A percentile compares a stretch with the other conserved stretches of the same genome.
Conservation (phyloP, 495 filamentous ascomycete genomes). For the Polyplosphaeria fusca region DNA sequence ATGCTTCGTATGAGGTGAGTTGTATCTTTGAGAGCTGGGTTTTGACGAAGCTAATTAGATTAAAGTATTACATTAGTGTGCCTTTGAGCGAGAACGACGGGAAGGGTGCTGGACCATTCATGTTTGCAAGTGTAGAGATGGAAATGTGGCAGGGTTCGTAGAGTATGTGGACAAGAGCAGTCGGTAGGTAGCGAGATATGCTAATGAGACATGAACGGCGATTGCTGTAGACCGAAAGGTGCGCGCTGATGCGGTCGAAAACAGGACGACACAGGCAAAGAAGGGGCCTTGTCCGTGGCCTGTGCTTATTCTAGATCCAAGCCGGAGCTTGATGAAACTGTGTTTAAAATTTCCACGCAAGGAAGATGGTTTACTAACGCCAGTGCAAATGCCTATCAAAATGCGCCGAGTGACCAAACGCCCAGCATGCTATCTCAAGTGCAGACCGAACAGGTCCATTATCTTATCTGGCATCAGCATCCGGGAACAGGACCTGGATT, state of each 20-base stretch:
- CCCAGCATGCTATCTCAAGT: not conserved
- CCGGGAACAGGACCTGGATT: slow-evolving; percentile 39
- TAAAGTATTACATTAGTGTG: slow-evolving; percentile 30
- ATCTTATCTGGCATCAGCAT: slow-evolving; percentile 15
- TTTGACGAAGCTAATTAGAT: not conserved
- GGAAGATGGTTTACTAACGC: no score
- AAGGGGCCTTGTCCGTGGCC: no score
- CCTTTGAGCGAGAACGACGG: slow-evolving; percentile 24
- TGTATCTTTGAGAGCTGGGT: not conserved
- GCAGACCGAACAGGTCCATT: not conserved
- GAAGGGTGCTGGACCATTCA: slow-evolving; percentile 31
- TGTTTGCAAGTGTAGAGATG: slow-evolving; percentile 24
- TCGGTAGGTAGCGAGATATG: not conserved
- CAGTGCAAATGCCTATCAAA: not conserved
- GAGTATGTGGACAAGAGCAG: not conserved
- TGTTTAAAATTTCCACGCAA: no score
- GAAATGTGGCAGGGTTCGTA: slow-evolving; percentile 14
- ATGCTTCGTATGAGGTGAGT: slow-evolving; percentile 28
- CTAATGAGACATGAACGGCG: no score
- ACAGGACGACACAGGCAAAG: no score
- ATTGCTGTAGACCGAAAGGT: no score
- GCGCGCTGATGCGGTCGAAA: no score
- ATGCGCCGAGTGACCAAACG: not conserved
- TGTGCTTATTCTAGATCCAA: no score
- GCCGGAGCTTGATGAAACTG: no score